A percentile compares a stretch with the other conserved stretches of the same genome.
phyloP scores from a whole-genome alignment of 176 grass and related monocot species.

The Triticum aestivum region DNA sequence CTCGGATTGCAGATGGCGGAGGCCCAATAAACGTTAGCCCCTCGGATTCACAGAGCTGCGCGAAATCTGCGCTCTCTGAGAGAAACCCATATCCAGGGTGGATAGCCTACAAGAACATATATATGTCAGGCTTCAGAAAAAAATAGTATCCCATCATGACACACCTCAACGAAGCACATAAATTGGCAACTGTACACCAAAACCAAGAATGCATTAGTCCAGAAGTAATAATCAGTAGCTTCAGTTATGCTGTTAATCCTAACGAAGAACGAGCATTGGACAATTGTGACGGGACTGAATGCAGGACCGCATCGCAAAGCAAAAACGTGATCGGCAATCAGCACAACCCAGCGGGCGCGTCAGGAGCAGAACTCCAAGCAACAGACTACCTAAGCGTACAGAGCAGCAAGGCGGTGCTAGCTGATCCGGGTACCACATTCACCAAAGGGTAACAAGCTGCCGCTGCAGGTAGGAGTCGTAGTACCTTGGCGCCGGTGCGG shows the following conservation, averaged over 20 bases:
- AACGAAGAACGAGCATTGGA: neutral
- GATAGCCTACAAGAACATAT: constrained; percentile 53
- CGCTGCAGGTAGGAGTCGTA: neutral
- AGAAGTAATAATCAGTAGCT: neutral
- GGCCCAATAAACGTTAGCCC: constrained; percentile 92
- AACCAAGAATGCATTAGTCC: neutral
- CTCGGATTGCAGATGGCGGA: constrained; percentile 76
- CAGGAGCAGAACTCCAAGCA: neutral
- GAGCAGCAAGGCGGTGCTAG: neutral
- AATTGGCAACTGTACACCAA: neutral
- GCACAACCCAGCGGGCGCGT: neutral
- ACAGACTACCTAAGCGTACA: neutral
- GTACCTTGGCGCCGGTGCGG: constrained; percentile 75
- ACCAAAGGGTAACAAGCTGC: neutral
- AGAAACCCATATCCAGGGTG: constrained; percentile 97
- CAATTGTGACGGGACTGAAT: neutral
- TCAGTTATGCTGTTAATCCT: neutral
- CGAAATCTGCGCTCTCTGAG: constrained; percentile 93
- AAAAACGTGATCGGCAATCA: neutral
- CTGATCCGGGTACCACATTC: neutral
- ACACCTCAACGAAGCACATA: neutral
- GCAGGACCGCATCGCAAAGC: neutral
- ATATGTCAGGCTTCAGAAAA: neutral
- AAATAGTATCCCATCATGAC: neutral
- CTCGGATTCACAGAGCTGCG: constrained; percentile 69